Evolutionary conservation across 2,329 filamentous ascomycete species (phyloP).

Genomic region (Alternaria ethzedia): DNA sequence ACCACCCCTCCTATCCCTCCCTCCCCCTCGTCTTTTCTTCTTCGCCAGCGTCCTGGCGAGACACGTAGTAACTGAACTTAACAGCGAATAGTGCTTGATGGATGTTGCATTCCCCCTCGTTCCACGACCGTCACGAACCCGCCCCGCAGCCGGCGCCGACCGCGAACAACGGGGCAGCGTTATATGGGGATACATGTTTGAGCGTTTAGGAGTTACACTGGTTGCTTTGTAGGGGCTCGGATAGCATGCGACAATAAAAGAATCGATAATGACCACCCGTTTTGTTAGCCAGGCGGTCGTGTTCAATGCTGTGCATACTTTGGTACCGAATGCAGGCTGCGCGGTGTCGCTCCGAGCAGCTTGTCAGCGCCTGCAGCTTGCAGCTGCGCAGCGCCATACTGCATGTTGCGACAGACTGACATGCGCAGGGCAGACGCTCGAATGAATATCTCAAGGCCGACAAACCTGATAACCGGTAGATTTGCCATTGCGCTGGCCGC

Average conservation of each 20-base stretch:
- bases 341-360: background rate
- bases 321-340: background rate
- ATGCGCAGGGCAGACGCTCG: background rate
- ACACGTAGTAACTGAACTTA: constrained; percentile 24
- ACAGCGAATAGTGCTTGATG: constrained; percentile 33
- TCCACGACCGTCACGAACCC: constrained; percentile 7
- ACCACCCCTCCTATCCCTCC: background rate
- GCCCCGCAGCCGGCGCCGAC: constrained; percentile 2
- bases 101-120: constrained; percentile 8
- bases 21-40: background rate
- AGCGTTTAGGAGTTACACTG: constrained; percentile 15
- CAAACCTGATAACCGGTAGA: background rate
- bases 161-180: constrained; percentile 1
- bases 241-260: constrained; percentile 7
- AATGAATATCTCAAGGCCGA: background rate
- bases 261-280: constrained; percentile 6
- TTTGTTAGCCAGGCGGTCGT: background rate
- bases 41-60: constrained; percentile 12
- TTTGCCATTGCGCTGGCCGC: background rate
- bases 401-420: background rate
- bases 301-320: background rate
- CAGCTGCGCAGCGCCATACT: background rate
- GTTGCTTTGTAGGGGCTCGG: background rate
- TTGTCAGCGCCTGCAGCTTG: background rate
- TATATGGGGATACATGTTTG: constrained; percentile 1